These are phyloP conservation scores for Neurospora tetraspora DNA, from an alignment of 495 filamentous ascomycete genomes.

Conservation along the genomic window DNA sequence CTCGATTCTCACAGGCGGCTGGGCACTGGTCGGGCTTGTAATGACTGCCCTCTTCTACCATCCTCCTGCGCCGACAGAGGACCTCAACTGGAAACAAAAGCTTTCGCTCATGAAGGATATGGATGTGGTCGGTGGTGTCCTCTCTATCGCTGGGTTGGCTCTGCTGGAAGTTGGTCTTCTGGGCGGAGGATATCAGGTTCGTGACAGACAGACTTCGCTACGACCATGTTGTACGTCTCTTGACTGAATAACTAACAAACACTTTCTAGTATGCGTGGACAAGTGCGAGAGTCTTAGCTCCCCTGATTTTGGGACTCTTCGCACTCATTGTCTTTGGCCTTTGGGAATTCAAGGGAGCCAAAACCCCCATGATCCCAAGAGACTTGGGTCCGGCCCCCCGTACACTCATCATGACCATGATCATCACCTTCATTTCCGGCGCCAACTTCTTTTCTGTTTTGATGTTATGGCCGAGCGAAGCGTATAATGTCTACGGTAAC, in stretches of 20 bases:
- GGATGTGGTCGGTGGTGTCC: conserved; percentile 57
- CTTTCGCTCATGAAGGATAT: conserved; percentile 45
- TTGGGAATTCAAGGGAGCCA: conserved; percentile 54
- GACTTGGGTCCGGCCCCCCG: conserved; percentile 53
- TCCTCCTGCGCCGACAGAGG: conserved; percentile 51
- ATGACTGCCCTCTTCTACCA: conserved; percentile 56
- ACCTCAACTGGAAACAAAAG: conserved; percentile 35
- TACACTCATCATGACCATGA: conserved; percentile 50
- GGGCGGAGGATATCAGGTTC: conserved; percentile 54
- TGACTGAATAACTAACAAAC: neutral
- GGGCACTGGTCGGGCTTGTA: conserved; percentile 52
- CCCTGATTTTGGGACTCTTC: conserved; percentile 50
- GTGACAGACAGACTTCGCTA: neutral
- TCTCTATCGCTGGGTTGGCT: conserved; percentile 55
- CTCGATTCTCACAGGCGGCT: conserved; percentile 48
- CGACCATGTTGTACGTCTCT: neutral
- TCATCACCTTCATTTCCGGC: conserved; percentile 66
- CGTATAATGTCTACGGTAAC: conserved; percentile 66
- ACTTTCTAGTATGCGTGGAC: conserved; percentile 23
- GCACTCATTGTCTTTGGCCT: conserved; percentile 46
- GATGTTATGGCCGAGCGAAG: conserved; percentile 66
- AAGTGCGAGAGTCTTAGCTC: conserved; percentile 31
- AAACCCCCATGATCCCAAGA: conserved; percentile 57
- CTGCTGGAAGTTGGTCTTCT: conserved; percentile 57
- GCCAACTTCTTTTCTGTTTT: conserved; percentile 69